Percentiles rank a stretch among this genome's conserved stretches.
These are phyloP conservation scores for Prunus dulcis DNA, from an alignment of 306 rosid species.

Conservation along the genomic window DNA sequence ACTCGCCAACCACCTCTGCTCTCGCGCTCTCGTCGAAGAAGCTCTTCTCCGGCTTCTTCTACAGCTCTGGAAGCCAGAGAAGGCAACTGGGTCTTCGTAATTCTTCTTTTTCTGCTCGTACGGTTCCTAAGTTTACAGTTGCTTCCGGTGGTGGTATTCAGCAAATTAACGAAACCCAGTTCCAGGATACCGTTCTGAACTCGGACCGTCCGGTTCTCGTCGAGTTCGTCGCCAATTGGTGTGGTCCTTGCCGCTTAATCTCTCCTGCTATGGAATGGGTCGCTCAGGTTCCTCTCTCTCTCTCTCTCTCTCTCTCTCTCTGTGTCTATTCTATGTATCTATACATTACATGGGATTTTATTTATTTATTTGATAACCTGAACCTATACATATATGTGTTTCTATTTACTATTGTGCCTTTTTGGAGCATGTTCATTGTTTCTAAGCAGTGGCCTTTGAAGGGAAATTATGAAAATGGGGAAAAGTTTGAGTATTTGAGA, in stretches of 20 bases:
- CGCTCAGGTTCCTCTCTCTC: constrained; percentile 51
- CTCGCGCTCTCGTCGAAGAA: constrained; percentile 23
- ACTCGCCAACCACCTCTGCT: constrained; percentile 9
- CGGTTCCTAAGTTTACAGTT: constrained; percentile 39
- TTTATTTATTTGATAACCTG: too few relatives aligned
- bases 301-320: background rate
- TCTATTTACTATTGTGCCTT: too few relatives aligned
- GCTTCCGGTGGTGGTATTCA: constrained; percentile 41
- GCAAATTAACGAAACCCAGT: constrained; percentile 65
- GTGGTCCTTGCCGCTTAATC: constrained; percentile 88
- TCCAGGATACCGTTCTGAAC: constrained; percentile 52
- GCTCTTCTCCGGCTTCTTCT: constrained; percentile 29
- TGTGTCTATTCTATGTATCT: background rate
- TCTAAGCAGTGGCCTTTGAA: background rate
- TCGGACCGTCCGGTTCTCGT: constrained; percentile 79
- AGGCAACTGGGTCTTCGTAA: background rate
- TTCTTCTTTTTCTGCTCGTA: background rate
- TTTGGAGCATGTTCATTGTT: background rate
- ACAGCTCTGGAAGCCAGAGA: constrained; percentile 13
- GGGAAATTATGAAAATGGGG: background rate
- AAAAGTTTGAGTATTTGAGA: background rate
- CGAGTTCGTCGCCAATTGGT: constrained; percentile 87
- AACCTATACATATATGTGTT: background rate
- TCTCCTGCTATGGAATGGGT: constrained; percentile 64
- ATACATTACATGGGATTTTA: background rate